Base-by-base conservation (phyloP, 2,329 filamentous ascomycete genomes). In the Epichloe baconii region DNA sequence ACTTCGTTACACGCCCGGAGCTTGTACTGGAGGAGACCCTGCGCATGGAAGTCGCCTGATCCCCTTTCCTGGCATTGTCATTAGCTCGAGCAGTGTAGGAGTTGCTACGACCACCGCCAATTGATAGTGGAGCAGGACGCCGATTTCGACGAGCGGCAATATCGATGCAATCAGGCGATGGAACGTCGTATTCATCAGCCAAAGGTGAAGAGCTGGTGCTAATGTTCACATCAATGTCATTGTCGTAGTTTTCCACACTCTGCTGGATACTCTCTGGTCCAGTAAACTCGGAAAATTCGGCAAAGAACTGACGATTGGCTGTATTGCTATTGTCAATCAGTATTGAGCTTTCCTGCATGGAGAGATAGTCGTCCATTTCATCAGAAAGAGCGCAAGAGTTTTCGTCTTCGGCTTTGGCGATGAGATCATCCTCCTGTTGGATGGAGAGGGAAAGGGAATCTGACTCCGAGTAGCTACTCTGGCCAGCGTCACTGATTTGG, bases 11-110 rank as follows among this genome's bases (percentile, higher is more conserved):
- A 40, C 67, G 61, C 3, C 61, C 64, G 26, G 64, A 60, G 5
- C 76, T 73, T 4, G 69, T 72, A 8, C 74, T 69, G 2, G 77
- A 80, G 14, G 73, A 71, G 43, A 79, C 77, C 42, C 77, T 72
- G 23, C 76, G 71, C 65, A 80, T 76, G 2, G 74, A 71, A 53
- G 70, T 70, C 2, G 69, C 65, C 17, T 68, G 64, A 23, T 78
- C 75, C 17, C 64, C 56, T 35, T 73, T 66, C 57, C 71, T 70
- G 17, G 67, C 58, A 49, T 68, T 61, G n/a, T 79, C 77, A 5
- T 74, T 72, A 0, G 73, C 73, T 61, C 73, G 75, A 7, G 74
- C 71, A 3, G 66, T 67, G 26, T 59, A 64, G 3, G 56, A 70
- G 41, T 66, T 70, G 55, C 66, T 72, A 48, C 74, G 70, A 19